Conservation (phyloP, 305 asterid species). For the Fraxinus nigra region DNA sequence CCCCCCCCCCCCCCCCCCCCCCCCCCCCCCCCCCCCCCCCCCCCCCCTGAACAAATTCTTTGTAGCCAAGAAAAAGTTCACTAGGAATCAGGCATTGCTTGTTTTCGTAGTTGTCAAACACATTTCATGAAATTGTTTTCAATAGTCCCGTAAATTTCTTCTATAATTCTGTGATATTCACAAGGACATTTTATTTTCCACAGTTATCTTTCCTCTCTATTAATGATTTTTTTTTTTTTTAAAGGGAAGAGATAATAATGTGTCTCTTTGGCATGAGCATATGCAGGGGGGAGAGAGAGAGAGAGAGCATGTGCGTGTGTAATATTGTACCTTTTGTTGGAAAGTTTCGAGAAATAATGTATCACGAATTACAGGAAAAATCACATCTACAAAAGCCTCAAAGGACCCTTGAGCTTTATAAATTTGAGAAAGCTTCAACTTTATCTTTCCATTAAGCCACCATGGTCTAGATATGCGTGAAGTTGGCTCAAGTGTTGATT, state of each 20-base stretch:
- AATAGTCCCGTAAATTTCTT: background rate
- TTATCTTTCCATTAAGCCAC: slow-evolving; percentile 54
- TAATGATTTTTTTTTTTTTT: background rate
- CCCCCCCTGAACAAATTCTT: background rate
- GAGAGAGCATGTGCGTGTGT: background rate
- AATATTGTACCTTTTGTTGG: slow-evolving; percentile 37
- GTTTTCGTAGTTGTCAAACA: background rate
- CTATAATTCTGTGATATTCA: background rate
- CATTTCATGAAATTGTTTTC: background rate
- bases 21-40: too few species aligned
- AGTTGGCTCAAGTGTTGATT: slow-evolving; percentile 26
- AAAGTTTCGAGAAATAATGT: slow-evolving; percentile 41
- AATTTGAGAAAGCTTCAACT: slow-evolving; percentile 54
- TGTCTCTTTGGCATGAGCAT: background rate
- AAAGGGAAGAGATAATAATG: background rate
- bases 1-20: too few species aligned
- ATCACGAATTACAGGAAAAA: slow-evolving; percentile 54
- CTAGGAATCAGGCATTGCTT: background rate
- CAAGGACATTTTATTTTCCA: background rate
- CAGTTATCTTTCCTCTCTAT: background rate
- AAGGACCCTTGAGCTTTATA: slow-evolving; percentile 47
- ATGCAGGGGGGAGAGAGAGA: background rate
- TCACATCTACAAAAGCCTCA: slow-evolving; percentile 48
- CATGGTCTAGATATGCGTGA: slow-evolving; percentile 32
- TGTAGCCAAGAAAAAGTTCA: background rate